Evolutionary conservation across 2,329 filamentous ascomycete species (phyloP).

Genomic region (Pseudogymnoascus destructans): DNA sequence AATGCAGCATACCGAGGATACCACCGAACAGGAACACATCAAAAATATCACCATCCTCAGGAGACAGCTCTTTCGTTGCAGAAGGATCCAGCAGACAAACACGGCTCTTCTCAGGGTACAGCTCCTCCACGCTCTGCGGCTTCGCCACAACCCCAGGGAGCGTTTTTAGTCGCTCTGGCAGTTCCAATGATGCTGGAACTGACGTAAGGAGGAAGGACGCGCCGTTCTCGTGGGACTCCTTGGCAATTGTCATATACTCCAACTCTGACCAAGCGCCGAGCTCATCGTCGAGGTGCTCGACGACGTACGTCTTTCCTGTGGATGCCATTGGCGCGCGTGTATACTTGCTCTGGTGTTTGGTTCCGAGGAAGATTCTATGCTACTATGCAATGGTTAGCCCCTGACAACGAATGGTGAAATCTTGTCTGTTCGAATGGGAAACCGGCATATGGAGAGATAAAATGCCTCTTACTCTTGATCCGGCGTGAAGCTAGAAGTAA

Average conservation of each 20-base stretch:
- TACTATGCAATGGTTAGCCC: background rate
- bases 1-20: slow-evolving; percentile 59
- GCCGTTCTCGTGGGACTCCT: slow-evolving; percentile 56
- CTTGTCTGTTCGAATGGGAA: background rate
- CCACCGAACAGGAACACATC: slow-evolving; percentile 92
- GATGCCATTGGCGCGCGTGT: slow-evolving; percentile 27
- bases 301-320: slow-evolving; percentile 63
- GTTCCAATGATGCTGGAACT: slow-evolving; percentile 53
- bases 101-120: slow-evolving; percentile 61
- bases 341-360: background rate
- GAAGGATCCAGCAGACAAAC: slow-evolving; percentile 86
- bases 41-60: slow-evolving; percentile 70
- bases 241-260: slow-evolving; percentile 79
- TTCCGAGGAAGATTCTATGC: slow-evolving; percentile 1
- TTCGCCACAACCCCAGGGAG: slow-evolving; percentile 57
- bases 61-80: slow-evolving; percentile 66
- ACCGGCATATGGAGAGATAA: background rate
- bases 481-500: background rate
- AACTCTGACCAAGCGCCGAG: slow-evolving; percentile 87
- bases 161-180: slow-evolving; percentile 43
- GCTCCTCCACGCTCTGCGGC: slow-evolving; percentile 64
- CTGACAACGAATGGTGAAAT: background rate
- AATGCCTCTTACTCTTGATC: background rate
- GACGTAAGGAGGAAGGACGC: slow-evolving; percentile 72
- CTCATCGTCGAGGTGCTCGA: slow-evolving; percentile 93